Evolutionary conservation across 2,329 filamentous ascomycete species (phyloP), one percentile per base, ranked within the genome.

Genomic region (Arthroderma sp.): DNA sequence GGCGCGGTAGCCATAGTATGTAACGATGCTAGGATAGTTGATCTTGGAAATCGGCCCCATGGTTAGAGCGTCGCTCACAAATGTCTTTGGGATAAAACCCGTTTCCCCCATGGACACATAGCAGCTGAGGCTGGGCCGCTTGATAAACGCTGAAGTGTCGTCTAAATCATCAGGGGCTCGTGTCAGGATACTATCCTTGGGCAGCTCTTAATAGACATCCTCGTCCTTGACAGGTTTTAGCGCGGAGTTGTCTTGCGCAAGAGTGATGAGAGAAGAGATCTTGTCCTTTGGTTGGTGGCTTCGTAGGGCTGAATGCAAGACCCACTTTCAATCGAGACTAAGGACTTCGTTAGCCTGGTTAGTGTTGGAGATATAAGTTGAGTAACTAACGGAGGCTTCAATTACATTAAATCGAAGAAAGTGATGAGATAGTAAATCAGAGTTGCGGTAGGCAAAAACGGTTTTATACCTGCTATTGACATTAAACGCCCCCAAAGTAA

Each of bases 21-120:
- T 32, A 42, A 55, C 46, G 15, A 56, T 54, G 43, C 55, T 53
- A 6, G 55, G 57, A 42, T 61, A 59, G 5, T 53, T 53, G 4
- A 34, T 7, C n/a, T 34, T 34, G 32, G 32, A 47, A 6, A 54
- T 39, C 6, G 15, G 30, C 29, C 55, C 48, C 47, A 56, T 40
- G n/a, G 29, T 27, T 10, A 40, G 38, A n/a, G 11, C n/a, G 11
- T 40, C 38, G 5, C 5, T 40, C 38, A 40, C 10, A 10, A 27
- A 11, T 40, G 22, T 28, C 38, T 40, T 40, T 4, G 28, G 4
- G 29, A 40, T 27, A 29, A 4, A 29, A n/a, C 29, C 38, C n/a
- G 38, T 40, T n/a, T 29, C 38, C 38, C n/a, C 29, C 29, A 22
- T 40, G n/a, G n/a, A 11, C 28, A 27, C 38, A n/a, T 40, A 40